A percentile compares a stretch with the other conserved stretches of the same genome.
phyloP scores from a whole-genome alignment of 2,329 filamentous ascomycete species.

The Penicillium polonicum region DNA sequence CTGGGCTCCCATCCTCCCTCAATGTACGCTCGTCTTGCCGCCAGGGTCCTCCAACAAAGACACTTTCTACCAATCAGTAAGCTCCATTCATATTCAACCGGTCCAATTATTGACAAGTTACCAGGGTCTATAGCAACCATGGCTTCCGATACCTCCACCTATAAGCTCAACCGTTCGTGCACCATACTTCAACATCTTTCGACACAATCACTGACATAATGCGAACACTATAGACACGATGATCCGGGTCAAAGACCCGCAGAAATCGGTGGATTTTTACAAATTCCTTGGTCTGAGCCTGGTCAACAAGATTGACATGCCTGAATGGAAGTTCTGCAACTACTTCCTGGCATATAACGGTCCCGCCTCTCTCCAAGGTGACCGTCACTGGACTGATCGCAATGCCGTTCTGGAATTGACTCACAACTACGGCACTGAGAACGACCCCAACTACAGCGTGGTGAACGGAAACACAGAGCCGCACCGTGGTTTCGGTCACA shows the following conservation, averaged over 20 bases:
- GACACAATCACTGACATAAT: conserved; percentile 18
- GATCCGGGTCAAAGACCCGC: conserved; percentile 92
- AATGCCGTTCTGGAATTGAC: conserved; percentile 87
- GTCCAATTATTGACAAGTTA: conserved; percentile 15
- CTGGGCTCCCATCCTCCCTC: background rate
- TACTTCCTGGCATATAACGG: conserved; percentile 93
- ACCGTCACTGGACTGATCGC: conserved; percentile 74
- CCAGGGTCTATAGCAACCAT: conserved; percentile 48
- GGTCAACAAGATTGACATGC: conserved; percentile 76
- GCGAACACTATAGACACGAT: conserved; percentile 50
- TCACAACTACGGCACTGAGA: conserved; percentile 84
- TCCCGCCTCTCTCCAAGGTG: conserved; percentile 69
- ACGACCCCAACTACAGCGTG: conserved; percentile 74
- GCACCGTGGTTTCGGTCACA: conserved; percentile 78
- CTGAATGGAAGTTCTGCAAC: conserved; percentile 87
- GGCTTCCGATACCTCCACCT: conserved; percentile 59
- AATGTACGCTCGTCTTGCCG: conserved; percentile 28
- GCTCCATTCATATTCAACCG: conserved; percentile 11
- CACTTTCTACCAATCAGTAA: conserved; percentile 17
- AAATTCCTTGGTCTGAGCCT: conserved; percentile 85
- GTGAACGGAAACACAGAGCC: conserved; percentile 92
- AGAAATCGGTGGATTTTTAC: conserved; percentile 87
- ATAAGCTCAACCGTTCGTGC: conserved; percentile 63
- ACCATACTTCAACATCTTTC: background rate
- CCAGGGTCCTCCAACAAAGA: conserved; percentile 25